A percentile compares a stretch with the other conserved stretches of the same genome.
These are phyloP conservation scores for Phanerochaete carnosa DNA, from an alignment of 768 basidiomycete species.

Conservation along the genomic window DNA sequence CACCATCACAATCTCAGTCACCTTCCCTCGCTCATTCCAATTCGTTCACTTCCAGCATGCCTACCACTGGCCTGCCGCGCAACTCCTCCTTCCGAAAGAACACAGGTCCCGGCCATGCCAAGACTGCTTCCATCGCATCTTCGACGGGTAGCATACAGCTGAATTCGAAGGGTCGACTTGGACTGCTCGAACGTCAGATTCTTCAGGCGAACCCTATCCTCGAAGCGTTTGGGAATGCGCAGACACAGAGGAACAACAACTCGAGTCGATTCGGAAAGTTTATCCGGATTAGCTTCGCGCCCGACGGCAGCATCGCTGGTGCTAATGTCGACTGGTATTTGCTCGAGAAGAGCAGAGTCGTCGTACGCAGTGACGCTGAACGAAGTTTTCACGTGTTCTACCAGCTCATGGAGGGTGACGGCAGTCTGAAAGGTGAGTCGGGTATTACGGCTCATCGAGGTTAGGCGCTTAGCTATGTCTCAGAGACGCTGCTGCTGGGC, in stretches of 20 bases:
- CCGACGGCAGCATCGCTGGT: slow-evolving; percentile 92
- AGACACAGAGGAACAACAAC: slow-evolving; percentile 97
- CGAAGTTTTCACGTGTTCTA: slow-evolving; percentile 97
- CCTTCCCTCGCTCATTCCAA: slow-evolving; percentile 52
- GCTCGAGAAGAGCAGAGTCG: slow-evolving; percentile 95
- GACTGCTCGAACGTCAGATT: slow-evolving; percentile 92
- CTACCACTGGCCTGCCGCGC: slow-evolving; percentile 66
- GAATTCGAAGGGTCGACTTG: slow-evolving; percentile 71
- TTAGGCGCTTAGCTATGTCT: background rate
- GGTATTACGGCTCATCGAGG: slow-evolving; percentile 6
- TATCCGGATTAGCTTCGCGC: slow-evolving; percentile 90
- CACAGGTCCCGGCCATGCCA: slow-evolving; percentile 42
- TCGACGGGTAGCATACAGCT: slow-evolving; percentile 41
- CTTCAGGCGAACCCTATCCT: slow-evolving; percentile 96
- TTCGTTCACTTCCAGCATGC: slow-evolving; percentile 52
- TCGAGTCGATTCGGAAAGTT: slow-evolving; percentile 99
- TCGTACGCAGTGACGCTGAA: slow-evolving; percentile 83
- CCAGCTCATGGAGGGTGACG: slow-evolving; percentile 80
- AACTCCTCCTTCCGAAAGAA: slow-evolving; percentile 44
- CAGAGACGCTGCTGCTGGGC: slow-evolving; percentile 75
- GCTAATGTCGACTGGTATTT: slow-evolving; percentile 99
- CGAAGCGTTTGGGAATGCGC: slow-evolving; percentile 98
- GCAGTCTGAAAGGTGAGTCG: slow-evolving; percentile 60
- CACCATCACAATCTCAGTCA: slow-evolving; percentile 61
- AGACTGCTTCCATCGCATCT: slow-evolving; percentile 35